Base-by-base conservation (phyloP, 192 early-diverging fungal species). In the Spizellomyces punctatus region DNA sequence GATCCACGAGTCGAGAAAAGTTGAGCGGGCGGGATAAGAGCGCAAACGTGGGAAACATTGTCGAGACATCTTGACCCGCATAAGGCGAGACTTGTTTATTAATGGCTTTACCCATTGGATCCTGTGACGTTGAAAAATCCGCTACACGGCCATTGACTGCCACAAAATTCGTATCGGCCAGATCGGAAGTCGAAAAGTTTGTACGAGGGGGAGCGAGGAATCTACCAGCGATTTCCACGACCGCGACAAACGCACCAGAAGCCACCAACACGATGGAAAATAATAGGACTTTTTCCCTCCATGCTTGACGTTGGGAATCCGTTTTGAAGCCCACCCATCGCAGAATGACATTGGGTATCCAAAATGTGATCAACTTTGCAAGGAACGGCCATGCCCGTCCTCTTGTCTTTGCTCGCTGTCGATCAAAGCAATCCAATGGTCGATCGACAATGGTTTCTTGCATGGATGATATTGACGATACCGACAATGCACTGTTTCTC, bases 31-130 rank as follows among this genome's bases (percentile, higher is more conserved):
- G 64, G n/a, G 64, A 22, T 22, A 66, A 49, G 14, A 47, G 41
- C 6, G 54, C 6, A 41, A 68, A 57, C 0, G 66, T 57, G 4
- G 66, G 66, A 45, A 68, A 68, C 55, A 56, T 22, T 0, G 49
- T 6, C 19, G 66, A 68, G 6, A 68, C 42, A 44, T 68, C 66
- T 1, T 45, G 49, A 12, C 66, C 66, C 2, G 17, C 16, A 17
- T 66, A 49, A 9, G n/a, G 22, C 49, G n/a, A 36, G 19, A 49
- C 64, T 44, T 22, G 36, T 22, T 16, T 8, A 36, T 44, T 1
- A 8, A 63, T 22, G 36, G 27, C 5, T 44, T 63, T n/a, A 43
- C 27, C 8, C 21, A 44, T 63, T 7, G 62, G 12, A 10, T 63
- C 62, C 8, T 22, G 8, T n/a, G 27, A 43, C n/a, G 59, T 61